Conservation (phyloP, 2,329 filamentous ascomycete genomes). For the Trichoderma koningii region DNA sequence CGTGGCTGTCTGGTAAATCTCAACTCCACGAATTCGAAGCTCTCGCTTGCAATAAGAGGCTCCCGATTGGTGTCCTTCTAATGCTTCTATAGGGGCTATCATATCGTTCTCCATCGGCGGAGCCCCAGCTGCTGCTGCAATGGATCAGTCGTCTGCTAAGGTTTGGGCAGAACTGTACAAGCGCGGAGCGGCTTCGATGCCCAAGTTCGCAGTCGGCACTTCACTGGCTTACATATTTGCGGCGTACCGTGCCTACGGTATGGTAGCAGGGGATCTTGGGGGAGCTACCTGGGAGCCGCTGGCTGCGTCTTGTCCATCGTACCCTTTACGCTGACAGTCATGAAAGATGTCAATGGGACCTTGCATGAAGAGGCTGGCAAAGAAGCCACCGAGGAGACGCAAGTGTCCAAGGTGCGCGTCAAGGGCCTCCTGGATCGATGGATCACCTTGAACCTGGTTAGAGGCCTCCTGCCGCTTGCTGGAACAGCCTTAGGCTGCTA, state of each 20-base stretch:
- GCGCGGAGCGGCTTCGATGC: conserved; percentile 43
- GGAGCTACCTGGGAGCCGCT: conserved; percentile 39
- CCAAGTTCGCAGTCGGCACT: conserved; percentile 40
- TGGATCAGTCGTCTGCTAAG: conserved; percentile 37
- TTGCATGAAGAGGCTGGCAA: conserved; percentile 36
- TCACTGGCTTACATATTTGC: conserved; percentile 42
- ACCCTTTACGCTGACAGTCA: conserved; percentile 44
- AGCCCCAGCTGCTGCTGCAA: conserved; percentile 38
- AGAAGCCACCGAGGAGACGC: conserved; percentile 30
- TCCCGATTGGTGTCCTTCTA: background rate
- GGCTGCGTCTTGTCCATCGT: conserved; percentile 43
- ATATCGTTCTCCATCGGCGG: conserved; percentile 42
- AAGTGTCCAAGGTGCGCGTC: conserved; percentile 29
- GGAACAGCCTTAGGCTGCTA: conserved; percentile 35
- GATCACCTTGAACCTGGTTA: conserved; percentile 36
- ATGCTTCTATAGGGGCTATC: conserved; percentile 39
- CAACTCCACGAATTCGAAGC: background rate
- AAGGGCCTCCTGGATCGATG: conserved; percentile 32
- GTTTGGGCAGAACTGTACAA: conserved; percentile 45
- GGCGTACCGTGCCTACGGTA: conserved; percentile 39
- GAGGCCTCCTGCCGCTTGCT: conserved; percentile 39
- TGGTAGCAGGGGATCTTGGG: conserved; percentile 38
- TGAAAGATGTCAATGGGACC: conserved; percentile 42
- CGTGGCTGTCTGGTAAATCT: conserved; percentile 42
- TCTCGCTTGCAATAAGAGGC: background rate